phyloP scores from a whole-genome alignment of 257 asterid genomes.

The Misopates orontium region DNA sequence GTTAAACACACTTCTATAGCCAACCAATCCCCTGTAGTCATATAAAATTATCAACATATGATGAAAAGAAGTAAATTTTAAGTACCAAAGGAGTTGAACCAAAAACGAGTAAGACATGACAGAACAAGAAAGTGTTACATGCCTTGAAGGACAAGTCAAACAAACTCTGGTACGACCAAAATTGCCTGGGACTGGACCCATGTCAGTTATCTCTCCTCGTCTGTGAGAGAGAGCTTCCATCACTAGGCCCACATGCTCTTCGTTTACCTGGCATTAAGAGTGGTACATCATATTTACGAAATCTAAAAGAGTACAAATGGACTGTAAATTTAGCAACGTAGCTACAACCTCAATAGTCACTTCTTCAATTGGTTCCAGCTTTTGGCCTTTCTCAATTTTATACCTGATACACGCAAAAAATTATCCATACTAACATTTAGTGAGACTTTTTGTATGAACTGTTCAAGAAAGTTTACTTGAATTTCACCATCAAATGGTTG shows the following conservation, averaged over 20 bases:
- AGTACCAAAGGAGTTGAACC: not conserved
- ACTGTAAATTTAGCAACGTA: constrained; percentile 8
- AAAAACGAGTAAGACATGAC: constrained; percentile 9
- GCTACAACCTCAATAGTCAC: constrained; percentile 87
- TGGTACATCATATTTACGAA: constrained; percentile 24
- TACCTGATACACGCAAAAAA: constrained; percentile 54
- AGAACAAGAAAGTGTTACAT: constrained; percentile 28
- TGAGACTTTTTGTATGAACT: not conserved
- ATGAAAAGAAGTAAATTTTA: constrained; percentile 4
- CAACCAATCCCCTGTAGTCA: constrained; percentile 86
- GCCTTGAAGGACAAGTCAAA: constrained; percentile 96
- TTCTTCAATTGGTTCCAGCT: constrained; percentile 98
- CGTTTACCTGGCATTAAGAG: constrained; percentile 66
- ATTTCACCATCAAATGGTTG: not conserved
- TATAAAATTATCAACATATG: constrained; percentile 1
- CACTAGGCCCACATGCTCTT: constrained; percentile 90
- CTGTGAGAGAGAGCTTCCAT: constrained; percentile 98
- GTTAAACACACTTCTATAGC: constrained; percentile 96
- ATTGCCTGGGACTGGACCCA: constrained; percentile 96
- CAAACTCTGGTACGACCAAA: constrained; percentile 87
- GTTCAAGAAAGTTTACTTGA: not conserved
- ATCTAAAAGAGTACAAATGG: constrained; percentile 19
- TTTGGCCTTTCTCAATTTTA: constrained; percentile 67
- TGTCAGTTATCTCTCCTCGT: constrained; percentile 84
- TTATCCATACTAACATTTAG: not conserved